Base-by-base conservation (phyloP, 2,329 filamentous ascomycete species). In the Rhynchosporium agropyri region DNA sequence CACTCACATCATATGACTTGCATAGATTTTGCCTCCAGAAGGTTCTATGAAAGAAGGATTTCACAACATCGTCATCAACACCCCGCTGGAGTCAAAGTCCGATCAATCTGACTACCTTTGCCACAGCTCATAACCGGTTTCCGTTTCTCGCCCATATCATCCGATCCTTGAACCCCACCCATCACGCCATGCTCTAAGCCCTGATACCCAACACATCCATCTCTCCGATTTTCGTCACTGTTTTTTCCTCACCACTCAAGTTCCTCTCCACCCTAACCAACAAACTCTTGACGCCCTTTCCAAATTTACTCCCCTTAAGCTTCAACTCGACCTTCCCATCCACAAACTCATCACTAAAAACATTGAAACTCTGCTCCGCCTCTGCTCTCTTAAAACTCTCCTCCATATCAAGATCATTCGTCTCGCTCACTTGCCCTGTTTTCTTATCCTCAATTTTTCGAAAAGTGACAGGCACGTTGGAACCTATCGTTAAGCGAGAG, bases 291-390 rank as follows among this genome's bases (percentile, higher is more conserved):
- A 71, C 60, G 0, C 50, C 68, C 2, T 62, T 67, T 40, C 64
- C 69, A 62, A 73, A 73, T 49, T 73, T 73, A n/a, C 67, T 69
- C 36, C 65, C 66, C 56, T 73, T 73, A 13, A 73, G 56, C 60
- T 71, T 72, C 33, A 73, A 42, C 49, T 71, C 69, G 0, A 70
- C 64, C 13, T 53, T 58, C 28, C 70, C 70, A 63, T 71, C 63
- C 36, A 65, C 62, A 46, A 71, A 73, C 51, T 73, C 71, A 62
- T 73, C 71, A 31, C 69, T 70, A 40, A 65, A 73, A 2, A 73
- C 60, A 50, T 72, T 71, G 53, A 72, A 69, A 9, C 62, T 38
- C 59, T 73, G 71, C 7, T 66, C 63, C 43, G 71, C 71, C 49
- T 73, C 71, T 29, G 69, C 70, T 56, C 71, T 71, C 3, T 36